Percentiles rank a stretch among this genome's conserved stretches.
phyloP scores from a whole-genome alignment of 495 filamentous ascomycete genomes.

The Xanthoparmelia taractica region DNA sequence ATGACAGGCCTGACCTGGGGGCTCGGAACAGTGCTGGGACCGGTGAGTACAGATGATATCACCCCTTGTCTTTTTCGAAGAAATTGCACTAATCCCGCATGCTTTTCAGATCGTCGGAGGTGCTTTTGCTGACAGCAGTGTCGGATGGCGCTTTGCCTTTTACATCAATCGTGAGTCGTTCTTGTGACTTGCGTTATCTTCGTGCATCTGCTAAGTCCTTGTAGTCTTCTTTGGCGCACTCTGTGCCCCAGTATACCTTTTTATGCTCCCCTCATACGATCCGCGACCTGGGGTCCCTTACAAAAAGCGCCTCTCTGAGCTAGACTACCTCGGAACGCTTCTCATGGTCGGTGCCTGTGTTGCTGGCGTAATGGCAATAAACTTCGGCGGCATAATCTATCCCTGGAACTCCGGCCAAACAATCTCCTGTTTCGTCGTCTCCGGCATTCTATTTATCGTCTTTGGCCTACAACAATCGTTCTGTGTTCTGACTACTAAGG shows the following conservation, averaged over 20 bases:
- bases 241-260: constrained; percentile 35
- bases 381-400: constrained; percentile 48
- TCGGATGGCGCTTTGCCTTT: constrained; percentile 59
- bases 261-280: constrained; percentile 44
- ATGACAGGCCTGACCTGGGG: constrained; percentile 34
- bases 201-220: constrained; percentile 51
- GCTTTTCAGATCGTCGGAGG: constrained; percentile 53
- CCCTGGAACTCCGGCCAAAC: constrained; percentile 45
- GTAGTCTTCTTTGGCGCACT: constrained; percentile 34
- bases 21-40: constrained; percentile 33
- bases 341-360: constrained; percentile 39
- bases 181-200: constrained; percentile 43
- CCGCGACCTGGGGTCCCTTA: constrained; percentile 31
- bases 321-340: constrained; percentile 36
- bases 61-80: neutral
- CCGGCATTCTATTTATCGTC: constrained; percentile 43
- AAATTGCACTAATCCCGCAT: constrained; percentile 16
- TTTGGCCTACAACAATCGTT: constrained; percentile 47
- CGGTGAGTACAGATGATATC: constrained; percentile 26
- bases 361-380: constrained; percentile 42
- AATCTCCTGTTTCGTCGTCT: constrained; percentile 47
- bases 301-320: constrained; percentile 15
- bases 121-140: constrained; percentile 46
- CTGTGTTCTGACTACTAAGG: constrained; percentile 40
- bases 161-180: constrained; percentile 56